A percentile compares a stretch with the other conserved stretches of the same genome.
Conservation (phyloP, 2,329 filamentous ascomycete species). For the Sordariomycetes sp. region DNA sequence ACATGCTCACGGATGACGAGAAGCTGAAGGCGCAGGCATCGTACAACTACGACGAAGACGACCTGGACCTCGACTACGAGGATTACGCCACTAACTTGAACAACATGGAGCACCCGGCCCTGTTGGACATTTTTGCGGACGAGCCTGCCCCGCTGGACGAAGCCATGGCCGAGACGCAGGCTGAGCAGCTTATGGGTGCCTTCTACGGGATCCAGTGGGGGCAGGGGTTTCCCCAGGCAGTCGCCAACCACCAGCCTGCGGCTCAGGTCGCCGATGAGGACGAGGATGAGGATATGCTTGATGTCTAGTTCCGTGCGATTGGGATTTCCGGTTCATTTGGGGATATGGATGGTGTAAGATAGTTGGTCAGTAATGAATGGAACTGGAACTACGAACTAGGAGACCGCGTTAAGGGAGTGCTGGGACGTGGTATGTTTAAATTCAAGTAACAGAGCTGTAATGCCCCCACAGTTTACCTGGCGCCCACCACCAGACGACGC, state of each 20-base stretch:
- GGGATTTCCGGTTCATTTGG: neutral
- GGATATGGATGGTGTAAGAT: neutral
- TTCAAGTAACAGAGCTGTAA: too few species aligned
- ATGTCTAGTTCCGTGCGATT: neutral
- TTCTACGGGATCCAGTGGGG: neutral
- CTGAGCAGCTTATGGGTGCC: neutral
- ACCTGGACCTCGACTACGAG: constrained; percentile 5
- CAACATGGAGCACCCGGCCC: neutral
- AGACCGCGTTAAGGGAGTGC: too few species aligned
- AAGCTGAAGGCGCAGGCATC: constrained; percentile 13
- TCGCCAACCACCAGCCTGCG: neutral
- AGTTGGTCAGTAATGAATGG: neutral
- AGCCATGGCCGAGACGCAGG: neutral
- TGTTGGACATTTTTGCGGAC: neutral
- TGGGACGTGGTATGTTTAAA: too few species aligned
- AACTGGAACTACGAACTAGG: neutral
- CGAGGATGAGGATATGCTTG: constrained; percentile 4
- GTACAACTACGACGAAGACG: constrained; percentile 8
- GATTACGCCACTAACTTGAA: neutral
- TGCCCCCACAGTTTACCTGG: too few species aligned
- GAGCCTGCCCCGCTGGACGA: constrained; percentile 3
- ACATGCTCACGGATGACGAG: constrained; percentile 11
- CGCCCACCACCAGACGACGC: too few species aligned
- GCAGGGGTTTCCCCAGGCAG: neutral
- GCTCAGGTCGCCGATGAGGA: neutral